Evolutionary conservation across 192 early-diverging fungal species (phyloP), one percentile per base, ranked within the genome.

Genomic region (Gamsiella multidivaricata): DNA sequence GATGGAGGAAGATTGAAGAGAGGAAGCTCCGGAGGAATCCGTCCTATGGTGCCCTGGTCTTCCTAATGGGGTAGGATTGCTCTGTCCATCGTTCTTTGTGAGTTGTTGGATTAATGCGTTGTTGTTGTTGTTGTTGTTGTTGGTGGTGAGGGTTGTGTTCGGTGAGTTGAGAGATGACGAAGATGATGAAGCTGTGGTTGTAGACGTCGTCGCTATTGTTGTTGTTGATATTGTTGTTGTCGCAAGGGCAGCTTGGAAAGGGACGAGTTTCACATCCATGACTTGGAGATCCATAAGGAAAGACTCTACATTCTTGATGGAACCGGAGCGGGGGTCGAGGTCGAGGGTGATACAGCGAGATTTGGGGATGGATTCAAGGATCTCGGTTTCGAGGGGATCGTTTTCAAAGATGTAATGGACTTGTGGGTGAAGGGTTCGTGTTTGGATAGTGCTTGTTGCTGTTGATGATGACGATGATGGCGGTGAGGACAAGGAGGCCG

Each of bases 321-420:
- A 23, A 1, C 73, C 73, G 0, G 74, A 52, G 18, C 41, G 45
- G 2, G 74, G 74, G 32, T 78, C 74, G 10, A 78, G 54, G 51
- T 78, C 74, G 14, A 78, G 29, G 2, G 65, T 69, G 23, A 78
- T 78, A 28, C 60, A 69, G 1, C 66, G 47, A 0, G 74, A 78
- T 33, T 69, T 68, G 3, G 74, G 74, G 18, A 78, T 63, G 1
- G 65, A 68, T 11, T 69, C 74, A 17, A 78, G 42, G n/a, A 78
- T 69, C 29, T 69, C 65, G 32, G 46, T 47, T 41, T 78, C 74
- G 4, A 69, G 61, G 11, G 65, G 65, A 32, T 78, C 74, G 39
- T 69, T 58, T 32, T 78, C 74, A 45, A 78, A 78, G 10, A 78
- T 49, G 29, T 78, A 78, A 25, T 78, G 74, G 1, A 78, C 61